These are phyloP conservation scores for Paraleonurus japonicus DNA, from an alignment of 257 asterid genomes.

Conservation along the genomic window DNA sequence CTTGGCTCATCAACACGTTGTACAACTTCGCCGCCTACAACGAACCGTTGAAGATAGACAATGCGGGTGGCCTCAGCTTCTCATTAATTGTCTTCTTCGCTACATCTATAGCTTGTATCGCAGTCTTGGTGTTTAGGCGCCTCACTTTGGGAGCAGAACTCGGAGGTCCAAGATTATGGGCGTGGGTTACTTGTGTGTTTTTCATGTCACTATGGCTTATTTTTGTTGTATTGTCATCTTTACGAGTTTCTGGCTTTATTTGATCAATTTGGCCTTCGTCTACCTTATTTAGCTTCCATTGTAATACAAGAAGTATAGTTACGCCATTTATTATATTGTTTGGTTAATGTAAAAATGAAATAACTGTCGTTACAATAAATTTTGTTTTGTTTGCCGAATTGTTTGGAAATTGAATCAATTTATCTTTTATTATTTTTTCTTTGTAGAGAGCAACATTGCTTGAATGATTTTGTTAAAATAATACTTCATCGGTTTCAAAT, in stretches of 20 bases:
- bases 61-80: conserved; percentile 76
- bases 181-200: conserved; percentile 72
- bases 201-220: conserved; percentile 80
- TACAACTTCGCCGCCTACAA: conserved; percentile 83
- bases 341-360: no score
- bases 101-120: conserved; percentile 81
- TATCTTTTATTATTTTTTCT: no score
- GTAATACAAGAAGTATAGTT: background rate
- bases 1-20: conserved; percentile 83
- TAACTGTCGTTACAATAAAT: no score
- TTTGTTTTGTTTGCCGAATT: no score
- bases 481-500: no score
- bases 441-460: no score
- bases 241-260: conserved; percentile 59
- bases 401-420: no score
- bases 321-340: no score
- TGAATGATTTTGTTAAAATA: no score
- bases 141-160: conserved; percentile 83
- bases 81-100: conserved; percentile 85
- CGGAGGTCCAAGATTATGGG: conserved; percentile 89
- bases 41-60: conserved; percentile 61
- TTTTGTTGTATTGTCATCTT: conserved; percentile 82
- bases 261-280: conserved; percentile 24
- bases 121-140: conserved; percentile 79
- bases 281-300: background rate